phyloP scores from a whole-genome alignment of 352 stramenopile genomes.

The Pilasporangium apinafurcum region DNA sequence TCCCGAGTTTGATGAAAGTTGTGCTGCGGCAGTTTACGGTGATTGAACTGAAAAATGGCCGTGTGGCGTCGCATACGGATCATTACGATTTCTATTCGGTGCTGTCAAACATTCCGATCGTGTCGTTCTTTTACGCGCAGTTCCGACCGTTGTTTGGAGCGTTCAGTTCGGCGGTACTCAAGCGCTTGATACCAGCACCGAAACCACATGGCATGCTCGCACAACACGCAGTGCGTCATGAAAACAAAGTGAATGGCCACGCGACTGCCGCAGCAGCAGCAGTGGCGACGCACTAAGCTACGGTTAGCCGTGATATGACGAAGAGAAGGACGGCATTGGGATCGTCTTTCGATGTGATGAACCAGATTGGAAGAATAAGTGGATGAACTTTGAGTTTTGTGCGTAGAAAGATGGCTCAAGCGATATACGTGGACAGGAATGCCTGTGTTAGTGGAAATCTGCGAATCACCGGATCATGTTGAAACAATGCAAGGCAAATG shows the following conservation, averaged over 20 bases:
- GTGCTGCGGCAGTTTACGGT: conserved; percentile 76
- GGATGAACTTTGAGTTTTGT: too few species aligned
- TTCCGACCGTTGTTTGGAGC: conserved; percentile 69
- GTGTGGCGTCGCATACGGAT: conserved; percentile 76
- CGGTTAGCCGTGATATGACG: too few species aligned
- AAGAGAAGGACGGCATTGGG: not conserved
- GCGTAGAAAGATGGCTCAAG: too few species aligned
- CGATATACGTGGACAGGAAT: too few species aligned
- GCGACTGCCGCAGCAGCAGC: conserved; percentile 6
- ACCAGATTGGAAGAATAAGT: conserved; percentile 2
- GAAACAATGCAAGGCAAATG: too few species aligned
- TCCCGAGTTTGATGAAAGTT: conserved; percentile 69
- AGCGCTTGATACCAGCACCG: conserved; percentile 36
- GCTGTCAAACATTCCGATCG: conserved; percentile 66
- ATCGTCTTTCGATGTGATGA: not conserved
- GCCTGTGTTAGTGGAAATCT: too few species aligned
- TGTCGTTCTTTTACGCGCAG: conserved; percentile 76
- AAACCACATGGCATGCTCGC: conserved; percentile 7
- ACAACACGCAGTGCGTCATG: conserved; percentile 8
- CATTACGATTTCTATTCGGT: conserved; percentile 84
- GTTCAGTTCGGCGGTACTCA: conserved; percentile 65
- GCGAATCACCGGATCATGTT: not conserved
- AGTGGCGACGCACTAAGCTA: conserved; percentile 20
- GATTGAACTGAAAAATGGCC: conserved; percentile 76
- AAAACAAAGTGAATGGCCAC: conserved; percentile 6